Base-by-base conservation (phyloP, 2,329 filamentous ascomycete genomes). In the Ilyonectria robusta region DNA sequence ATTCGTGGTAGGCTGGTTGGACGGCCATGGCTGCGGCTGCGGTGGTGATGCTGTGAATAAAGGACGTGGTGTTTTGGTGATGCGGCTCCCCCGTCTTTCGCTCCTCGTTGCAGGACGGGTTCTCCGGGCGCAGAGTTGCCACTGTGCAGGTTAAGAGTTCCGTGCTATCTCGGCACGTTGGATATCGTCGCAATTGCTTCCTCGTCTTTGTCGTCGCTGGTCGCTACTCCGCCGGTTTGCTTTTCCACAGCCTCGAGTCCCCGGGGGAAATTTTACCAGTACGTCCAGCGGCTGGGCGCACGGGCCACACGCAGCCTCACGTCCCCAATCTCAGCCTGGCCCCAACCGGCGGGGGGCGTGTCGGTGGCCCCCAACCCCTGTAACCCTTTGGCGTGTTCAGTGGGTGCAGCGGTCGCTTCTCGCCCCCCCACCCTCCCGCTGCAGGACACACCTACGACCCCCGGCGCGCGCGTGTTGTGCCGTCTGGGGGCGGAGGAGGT, bases 1-100 rank as follows among this genome's bases (percentile, higher is more conserved):
- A 94, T 78, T 96, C 93, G 82, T 94, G 92, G 68, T 91, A 83
- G 59, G 81, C 82, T 56, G 80, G 77, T 46, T 74, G 72, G 65
- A 78, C 59, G 40, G 76, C 44, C 77, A 78, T 80, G 63, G 50
- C 66, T 66, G 67, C 54, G 59, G 46, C 42, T 57, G 47, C 19
- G 58, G 15, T 70, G 59, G 61, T 64, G 37, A 58, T 62, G 51
- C 6, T 17, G 17, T 6, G 37, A 40, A 53, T 51, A 50, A 29
- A 17, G 40, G 19, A 5, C 29, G 44, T 59, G n/a, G 42, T 59
- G 50, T 13, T 44, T 47, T 53, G 50, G 59, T 17, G 29, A 19
- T 54, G 59, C 48, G 59, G 42, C 40, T 55, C 44, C 26, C 26
- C 2, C 19, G 9, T 13, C 17, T 6, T 6, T 33, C 48, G 23